Evolutionary conservation across 345 rosid genomes (phyloP).

Genomic region (Ceriops tagal): DNA sequence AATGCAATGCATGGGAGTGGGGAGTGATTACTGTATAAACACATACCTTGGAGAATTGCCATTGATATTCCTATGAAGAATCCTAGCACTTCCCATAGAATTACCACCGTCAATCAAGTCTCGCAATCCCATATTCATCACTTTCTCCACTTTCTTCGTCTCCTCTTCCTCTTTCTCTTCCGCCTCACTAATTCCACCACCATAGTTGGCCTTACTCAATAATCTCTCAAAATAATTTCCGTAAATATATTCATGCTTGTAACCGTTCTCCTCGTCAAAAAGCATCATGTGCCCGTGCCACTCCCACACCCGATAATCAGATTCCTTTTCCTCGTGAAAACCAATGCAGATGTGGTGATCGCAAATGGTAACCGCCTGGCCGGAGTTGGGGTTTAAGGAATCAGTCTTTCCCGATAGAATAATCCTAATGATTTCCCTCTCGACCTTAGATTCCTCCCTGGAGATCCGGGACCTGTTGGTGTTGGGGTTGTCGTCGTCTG

Average conservation of each 20-base stretch:
- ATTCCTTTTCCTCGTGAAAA: conserved; percentile 69
- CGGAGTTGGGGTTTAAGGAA: conserved; percentile 80
- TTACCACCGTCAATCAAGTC: conserved; percentile 75
- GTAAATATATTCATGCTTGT: conserved; percentile 80
- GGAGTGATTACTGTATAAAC: not conserved
- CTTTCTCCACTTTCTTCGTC: conserved; percentile 41
- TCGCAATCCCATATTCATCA: conserved; percentile 65
- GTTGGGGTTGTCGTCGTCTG: conserved; percentile 42
- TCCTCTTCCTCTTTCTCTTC: conserved; percentile 28
- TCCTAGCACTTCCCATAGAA: conserved; percentile 45
- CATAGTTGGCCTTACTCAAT: conserved; percentile 30
- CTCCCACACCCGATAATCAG: conserved; percentile 96
- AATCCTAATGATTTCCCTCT: conserved; percentile 67
- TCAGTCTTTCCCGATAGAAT: conserved; percentile 65
- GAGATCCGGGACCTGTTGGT: conserved; percentile 41
- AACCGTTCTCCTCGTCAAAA: conserved; percentile 81
- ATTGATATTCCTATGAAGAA: conserved; percentile 80
- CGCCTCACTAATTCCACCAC: conserved; percentile 14
- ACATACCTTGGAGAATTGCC: conserved; percentile 57
- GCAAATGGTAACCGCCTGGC: conserved; percentile 78
- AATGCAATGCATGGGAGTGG: too few relatives aligned
- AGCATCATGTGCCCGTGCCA: conserved; percentile 98
- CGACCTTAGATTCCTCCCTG: conserved; percentile 78
- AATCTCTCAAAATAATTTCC: conserved; percentile 95
- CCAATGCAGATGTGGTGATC: conserved; percentile 92